Evolutionary conservation across 768 basidiomycete species (phyloP).

Genomic region (Rhodosporidiobolus sp.): DNA sequence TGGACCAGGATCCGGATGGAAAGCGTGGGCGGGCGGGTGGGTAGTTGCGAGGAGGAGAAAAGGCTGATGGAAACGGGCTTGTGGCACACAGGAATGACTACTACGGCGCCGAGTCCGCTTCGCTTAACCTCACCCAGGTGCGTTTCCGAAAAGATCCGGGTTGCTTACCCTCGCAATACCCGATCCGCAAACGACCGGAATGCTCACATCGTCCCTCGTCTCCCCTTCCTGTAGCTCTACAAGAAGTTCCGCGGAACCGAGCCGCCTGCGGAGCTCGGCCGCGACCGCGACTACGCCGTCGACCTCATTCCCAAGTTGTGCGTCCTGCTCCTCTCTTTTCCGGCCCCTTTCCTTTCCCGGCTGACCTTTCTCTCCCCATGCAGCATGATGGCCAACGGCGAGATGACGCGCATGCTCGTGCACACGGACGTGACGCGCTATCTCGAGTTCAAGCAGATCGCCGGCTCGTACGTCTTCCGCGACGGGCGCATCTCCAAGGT

Average conservation of each 20-base stretch:
- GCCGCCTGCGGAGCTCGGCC: slow-evolving; percentile 79
- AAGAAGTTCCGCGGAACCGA: slow-evolving; percentile 84
- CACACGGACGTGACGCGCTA: slow-evolving; percentile 98
- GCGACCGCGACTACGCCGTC: slow-evolving; percentile 95
- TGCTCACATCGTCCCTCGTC: not conserved
- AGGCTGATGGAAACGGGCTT: not conserved
- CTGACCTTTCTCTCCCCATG: not conserved
- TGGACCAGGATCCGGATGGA: too few relatives aligned
- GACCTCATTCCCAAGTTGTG: slow-evolving; percentile 94
- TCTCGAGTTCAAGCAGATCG: slow-evolving; percentile 99
- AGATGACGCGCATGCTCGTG: slow-evolving; percentile 95
- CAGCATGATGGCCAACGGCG: slow-evolving; percentile 89
- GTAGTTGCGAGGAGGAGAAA: too few relatives aligned
- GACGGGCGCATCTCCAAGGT: slow-evolving; percentile 97
- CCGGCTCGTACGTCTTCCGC: slow-evolving; percentile 94
- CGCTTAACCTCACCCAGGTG: slow-evolving; percentile 94
- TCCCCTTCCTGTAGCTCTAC: slow-evolving; percentile 64
- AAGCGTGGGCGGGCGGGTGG: too few relatives aligned
- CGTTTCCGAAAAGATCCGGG: too few relatives aligned
- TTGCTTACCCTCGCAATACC: too few relatives aligned
- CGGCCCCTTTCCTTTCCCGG: not conserved
- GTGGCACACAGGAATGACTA: slow-evolving; percentile 70
- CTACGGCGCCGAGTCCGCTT: slow-evolving; percentile 95
- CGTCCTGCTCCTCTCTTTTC: not conserved
- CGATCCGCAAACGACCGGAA: not conserved